Evolutionary conservation across 257 asterid species (phyloP).

Genomic region (Knoxia roxburghii): DNA sequence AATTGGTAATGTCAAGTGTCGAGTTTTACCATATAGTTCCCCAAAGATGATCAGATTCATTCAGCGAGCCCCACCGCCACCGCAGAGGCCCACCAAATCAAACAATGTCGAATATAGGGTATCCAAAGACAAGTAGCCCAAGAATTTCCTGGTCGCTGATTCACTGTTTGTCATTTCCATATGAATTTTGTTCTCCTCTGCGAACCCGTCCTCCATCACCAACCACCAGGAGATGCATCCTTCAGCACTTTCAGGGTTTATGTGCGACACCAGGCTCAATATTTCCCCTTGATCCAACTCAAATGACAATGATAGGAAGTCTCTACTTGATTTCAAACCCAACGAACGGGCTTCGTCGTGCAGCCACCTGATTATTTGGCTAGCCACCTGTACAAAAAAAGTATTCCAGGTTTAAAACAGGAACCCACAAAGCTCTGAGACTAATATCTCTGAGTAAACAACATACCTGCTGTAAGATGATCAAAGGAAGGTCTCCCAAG

Average conservation of each 20-base stretch:
- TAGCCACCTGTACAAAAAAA: conserved; percentile 52
- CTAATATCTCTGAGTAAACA: no score
- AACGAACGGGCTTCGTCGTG: conserved; percentile 74
- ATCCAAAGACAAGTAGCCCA: conserved; percentile 74
- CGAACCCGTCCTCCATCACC: conserved; percentile 50
- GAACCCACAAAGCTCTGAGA: background rate
- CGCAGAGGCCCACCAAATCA: conserved; percentile 73
- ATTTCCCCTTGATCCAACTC: conserved; percentile 84
- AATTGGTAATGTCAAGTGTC: no score
- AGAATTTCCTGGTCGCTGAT: conserved; percentile 58
- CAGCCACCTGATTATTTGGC: conserved; percentile 88
- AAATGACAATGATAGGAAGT: conserved; percentile 74
- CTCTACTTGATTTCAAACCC: conserved; percentile 71
- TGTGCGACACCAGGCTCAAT: conserved; percentile 67
- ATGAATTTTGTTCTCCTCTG: conserved; percentile 46
- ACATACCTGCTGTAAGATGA: conserved; percentile 94
- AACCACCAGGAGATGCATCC: conserved; percentile 99
- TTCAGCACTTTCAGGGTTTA: conserved; percentile 67
- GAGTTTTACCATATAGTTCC: no score
- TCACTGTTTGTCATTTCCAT: conserved; percentile 40
- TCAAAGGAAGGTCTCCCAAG: conserved; percentile 78
- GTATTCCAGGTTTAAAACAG: background rate
- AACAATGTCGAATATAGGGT: conserved; percentile 58
- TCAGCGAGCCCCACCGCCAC: conserved; percentile 34
- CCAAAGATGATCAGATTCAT: no score